Conservation (phyloP, 345 rosid genomes). For the Arabidopsis arenosa region DNA sequence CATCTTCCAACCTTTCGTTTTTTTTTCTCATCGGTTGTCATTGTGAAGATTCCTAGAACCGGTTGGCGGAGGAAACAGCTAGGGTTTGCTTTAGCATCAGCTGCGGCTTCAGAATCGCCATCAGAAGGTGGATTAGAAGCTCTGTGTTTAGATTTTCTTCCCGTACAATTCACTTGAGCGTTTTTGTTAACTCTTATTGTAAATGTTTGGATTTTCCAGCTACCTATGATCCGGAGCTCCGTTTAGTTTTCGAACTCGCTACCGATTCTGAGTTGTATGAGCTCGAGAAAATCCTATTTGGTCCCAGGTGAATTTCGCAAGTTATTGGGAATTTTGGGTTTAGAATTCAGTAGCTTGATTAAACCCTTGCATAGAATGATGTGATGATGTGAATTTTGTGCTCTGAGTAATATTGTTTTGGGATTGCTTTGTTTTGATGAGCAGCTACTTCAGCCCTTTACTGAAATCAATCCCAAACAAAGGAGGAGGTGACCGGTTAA, state of each 20-base stretch:
- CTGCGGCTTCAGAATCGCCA: slow-evolving; percentile 26
- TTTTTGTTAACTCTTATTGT: background rate
- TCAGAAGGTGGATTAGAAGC: slow-evolving; percentile 32
- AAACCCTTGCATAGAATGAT: background rate
- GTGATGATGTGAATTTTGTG: slow-evolving; percentile 3
- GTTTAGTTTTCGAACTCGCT: slow-evolving; percentile 85
- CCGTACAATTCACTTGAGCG: background rate
- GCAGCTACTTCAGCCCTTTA: slow-evolving; percentile 91
- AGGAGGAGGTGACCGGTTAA: slow-evolving; percentile 59
- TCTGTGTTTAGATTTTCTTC: slow-evolving; percentile 4
- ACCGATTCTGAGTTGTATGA: slow-evolving; percentile 78
- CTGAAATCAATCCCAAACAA: slow-evolving; percentile 66
- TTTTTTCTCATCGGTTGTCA: background rate
- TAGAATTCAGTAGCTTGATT: background rate
- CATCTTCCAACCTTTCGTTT: background rate
- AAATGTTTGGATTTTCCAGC: slow-evolving; percentile 41
- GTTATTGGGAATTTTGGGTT: background rate
- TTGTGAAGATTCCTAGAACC: slow-evolving; percentile 33
- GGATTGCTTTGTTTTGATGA: slow-evolving; percentile 28
- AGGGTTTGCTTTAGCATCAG: slow-evolving; percentile 7
- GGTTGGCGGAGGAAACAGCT: slow-evolving; percentile 26
- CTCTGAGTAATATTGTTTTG: slow-evolving; percentile 4
- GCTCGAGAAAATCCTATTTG: slow-evolving; percentile 79
- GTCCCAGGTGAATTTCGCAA: slow-evolving; percentile 69
- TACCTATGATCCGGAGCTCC: slow-evolving; percentile 81